Conservation (phyloP, 108 stramenopile genomes). For the Seminavis robusta region DNA sequence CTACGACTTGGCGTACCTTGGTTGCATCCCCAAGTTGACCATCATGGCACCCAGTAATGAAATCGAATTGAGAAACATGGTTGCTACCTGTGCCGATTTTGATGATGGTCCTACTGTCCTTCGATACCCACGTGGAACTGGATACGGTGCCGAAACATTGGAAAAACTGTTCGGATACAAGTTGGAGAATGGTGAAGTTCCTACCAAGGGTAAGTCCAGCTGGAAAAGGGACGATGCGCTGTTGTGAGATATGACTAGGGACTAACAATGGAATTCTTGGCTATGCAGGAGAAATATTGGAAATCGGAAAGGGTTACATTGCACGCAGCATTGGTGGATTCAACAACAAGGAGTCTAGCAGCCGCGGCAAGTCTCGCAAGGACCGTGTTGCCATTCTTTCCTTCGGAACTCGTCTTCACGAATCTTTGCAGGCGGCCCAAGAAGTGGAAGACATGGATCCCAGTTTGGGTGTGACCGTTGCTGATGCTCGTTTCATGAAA, state of each 20-base stretch:
- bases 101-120: constrained; percentile 88
- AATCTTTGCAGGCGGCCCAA: constrained; percentile 85
- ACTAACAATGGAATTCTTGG: not conserved
- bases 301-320: constrained; percentile 94
- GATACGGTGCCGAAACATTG: constrained; percentile 90
- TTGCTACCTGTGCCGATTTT: constrained; percentile 84
- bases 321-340: constrained; percentile 76
- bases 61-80: constrained; percentile 93
- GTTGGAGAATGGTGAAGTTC: constrained; percentile 76
- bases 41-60: constrained; percentile 96
- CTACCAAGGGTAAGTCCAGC: constrained; percentile 58
- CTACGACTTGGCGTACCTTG: constrained; percentile 91
- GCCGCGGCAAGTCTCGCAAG: constrained; percentile 69
- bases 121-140: constrained; percentile 91
- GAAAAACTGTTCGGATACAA: constrained; percentile 82
- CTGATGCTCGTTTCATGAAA: constrained; percentile 97
- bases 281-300: constrained; percentile 54
- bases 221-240: not conserved
- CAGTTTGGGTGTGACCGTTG: constrained; percentile 88
- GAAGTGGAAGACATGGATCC: constrained; percentile 84
- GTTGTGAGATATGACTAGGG: too few species aligned
- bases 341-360: constrained; percentile 39
- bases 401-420: constrained; percentile 89
- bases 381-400: constrained; percentile 89
- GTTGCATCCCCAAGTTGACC: constrained; percentile 91